phyloP scores from a whole-genome alignment of 139 green algal genomes.

The Tetradesmus obliquus region DNA sequence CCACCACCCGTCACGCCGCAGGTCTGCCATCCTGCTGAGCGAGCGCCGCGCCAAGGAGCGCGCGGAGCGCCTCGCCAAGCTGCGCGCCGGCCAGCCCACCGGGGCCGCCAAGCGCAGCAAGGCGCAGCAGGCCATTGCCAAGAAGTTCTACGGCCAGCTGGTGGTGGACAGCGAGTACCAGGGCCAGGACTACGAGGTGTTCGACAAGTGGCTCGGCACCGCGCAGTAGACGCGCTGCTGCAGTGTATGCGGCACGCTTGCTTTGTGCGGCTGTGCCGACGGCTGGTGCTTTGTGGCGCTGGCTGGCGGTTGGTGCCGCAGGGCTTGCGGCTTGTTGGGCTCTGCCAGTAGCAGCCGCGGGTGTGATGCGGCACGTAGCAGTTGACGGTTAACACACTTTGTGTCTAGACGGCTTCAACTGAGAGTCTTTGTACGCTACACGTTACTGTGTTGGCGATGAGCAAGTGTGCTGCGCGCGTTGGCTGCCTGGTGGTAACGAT shows the following conservation, averaged over 20 bases:
- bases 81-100: conserved; percentile 44
- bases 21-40: conserved; percentile 41
- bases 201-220: conserved; percentile 78
- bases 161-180: conserved; percentile 90
- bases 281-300: background rate
- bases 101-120: conserved; percentile 40
- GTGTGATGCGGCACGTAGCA: background rate
- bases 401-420: background rate
- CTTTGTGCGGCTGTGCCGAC: background rate
- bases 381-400: background rate
- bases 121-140: conserved; percentile 63
- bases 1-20: background rate
- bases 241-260: background rate
- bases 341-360: background rate
- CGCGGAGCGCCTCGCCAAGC: conserved; percentile 74
- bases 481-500: background rate
- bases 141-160: conserved; percentile 78
- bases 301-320: background rate
- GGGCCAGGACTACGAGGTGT: conserved; percentile 94
- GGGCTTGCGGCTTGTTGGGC: background rate
- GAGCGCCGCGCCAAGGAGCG: conserved; percentile 51
- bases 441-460: background rate
- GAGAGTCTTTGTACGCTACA: too few species aligned
- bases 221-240: conserved; percentile 26
- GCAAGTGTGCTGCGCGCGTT: background rate